These are phyloP conservation scores for Venturia carpophila DNA, from an alignment of 2,329 filamentous ascomycete species.

Conservation along the genomic window DNA sequence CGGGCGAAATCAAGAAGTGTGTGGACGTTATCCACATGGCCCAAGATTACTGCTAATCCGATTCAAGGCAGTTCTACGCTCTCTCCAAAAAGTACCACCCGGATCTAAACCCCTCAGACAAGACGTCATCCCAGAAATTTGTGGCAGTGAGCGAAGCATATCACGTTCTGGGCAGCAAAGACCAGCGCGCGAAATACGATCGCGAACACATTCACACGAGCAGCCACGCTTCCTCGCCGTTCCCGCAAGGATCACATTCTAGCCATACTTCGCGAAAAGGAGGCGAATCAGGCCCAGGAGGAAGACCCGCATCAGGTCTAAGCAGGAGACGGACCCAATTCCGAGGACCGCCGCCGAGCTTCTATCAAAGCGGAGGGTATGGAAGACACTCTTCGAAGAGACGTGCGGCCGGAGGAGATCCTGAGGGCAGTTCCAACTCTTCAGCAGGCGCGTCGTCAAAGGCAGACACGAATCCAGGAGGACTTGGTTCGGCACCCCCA, in stretches of 20 bases:
- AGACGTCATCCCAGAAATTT: conserved; percentile 59
- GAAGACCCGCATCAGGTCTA: conserved; percentile 72
- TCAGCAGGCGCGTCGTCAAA: conserved; percentile 20
- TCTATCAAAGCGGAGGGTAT: conserved; percentile 77
- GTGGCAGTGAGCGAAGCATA: conserved; percentile 80
- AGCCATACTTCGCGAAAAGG: conserved; percentile 31
- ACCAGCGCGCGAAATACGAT: conserved; percentile 76
- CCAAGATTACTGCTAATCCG: neutral
- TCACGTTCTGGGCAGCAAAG: conserved; percentile 60
- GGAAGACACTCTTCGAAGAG: conserved; percentile 43
- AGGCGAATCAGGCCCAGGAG: conserved; percentile 52
- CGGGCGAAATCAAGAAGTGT: conserved; percentile 77
- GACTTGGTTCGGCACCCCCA: conserved; percentile 54
- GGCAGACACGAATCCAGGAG: conserved; percentile 30
- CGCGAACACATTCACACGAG: conserved; percentile 26
- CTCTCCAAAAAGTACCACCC: conserved; percentile 91
- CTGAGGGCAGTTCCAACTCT: conserved; percentile 23
- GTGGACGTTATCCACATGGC: neutral
- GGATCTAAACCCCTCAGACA: conserved; percentile 67
- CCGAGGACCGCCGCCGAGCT: conserved; percentile 78
- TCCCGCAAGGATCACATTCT: conserved; percentile 20
- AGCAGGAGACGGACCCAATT: conserved; percentile 69
- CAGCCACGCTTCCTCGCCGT: conserved; percentile 28
- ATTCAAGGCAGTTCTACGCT: conserved; percentile 62
- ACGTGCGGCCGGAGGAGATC: conserved; percentile 19